A percentile compares a stretch with the other conserved stretches of the same genome.
phyloP scores from a whole-genome alignment of 805 yeast species.

The Saturnispora dispora region DNA sequence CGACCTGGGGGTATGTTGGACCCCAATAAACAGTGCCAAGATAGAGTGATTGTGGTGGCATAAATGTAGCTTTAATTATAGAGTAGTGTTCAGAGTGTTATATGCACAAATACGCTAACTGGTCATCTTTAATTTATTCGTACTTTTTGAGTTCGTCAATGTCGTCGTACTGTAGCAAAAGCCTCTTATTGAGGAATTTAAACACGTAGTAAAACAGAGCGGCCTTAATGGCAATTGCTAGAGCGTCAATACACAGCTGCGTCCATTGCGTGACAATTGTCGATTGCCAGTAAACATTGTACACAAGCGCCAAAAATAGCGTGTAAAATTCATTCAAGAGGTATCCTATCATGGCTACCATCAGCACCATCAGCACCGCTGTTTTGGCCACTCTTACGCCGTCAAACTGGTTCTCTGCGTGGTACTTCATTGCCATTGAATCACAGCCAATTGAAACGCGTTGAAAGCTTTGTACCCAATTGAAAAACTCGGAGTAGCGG shows the following conservation, averaged over 20 bases:
- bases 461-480: neutral
- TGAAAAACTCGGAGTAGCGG: constrained; percentile 8
- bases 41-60: neutral
- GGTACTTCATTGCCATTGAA: constrained; percentile 14
- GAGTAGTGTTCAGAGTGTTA: too few relatives aligned
- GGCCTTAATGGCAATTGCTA: constrained; percentile 14
- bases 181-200: constrained; percentile 15
- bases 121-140: constrained; percentile 8
- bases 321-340: constrained; percentile 12
- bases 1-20: constrained; percentile 23
- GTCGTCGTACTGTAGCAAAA: constrained; percentile 20
- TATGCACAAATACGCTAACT: too few relatives aligned
- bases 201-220: constrained; percentile 13
- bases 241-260: constrained; percentile 9
- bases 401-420: constrained; percentile 8
- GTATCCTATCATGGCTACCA: constrained; percentile 7
- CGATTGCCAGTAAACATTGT: constrained; percentile 1
- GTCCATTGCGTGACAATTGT: constrained; percentile 1
- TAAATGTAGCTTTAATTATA: neutral
- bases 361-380: constrained; percentile 12
- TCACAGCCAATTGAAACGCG: neutral
- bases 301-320: constrained; percentile 5
- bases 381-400: constrained; percentile 16
- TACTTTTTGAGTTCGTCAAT: constrained; percentile 23
- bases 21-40: constrained; percentile 6